Percentiles rank a stretch among this genome's conserved stretches.
Conservation (phyloP, 2,329 filamentous ascomycete genomes). For the Periconia sp. region DNA sequence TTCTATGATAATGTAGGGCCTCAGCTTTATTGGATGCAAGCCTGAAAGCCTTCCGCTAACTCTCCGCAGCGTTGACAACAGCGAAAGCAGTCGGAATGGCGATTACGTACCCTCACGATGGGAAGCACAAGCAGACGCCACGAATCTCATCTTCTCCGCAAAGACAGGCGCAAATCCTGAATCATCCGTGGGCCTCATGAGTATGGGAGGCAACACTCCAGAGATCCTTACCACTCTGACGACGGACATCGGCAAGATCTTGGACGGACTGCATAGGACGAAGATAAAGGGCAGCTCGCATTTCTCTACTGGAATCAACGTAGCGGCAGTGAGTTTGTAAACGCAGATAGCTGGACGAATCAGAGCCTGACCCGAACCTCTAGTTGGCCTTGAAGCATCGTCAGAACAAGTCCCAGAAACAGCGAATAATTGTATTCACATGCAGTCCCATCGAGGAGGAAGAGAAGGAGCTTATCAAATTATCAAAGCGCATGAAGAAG, state of each 20-base stretch:
- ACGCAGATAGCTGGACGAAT: no score
- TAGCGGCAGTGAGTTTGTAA: slow-evolving; percentile 77
- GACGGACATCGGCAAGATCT: slow-evolving; percentile 92
- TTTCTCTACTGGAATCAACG: slow-evolving; percentile 91
- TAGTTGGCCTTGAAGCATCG: slow-evolving; percentile 96
- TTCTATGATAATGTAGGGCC: slow-evolving; percentile 84
- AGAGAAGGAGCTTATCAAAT: slow-evolving; percentile 83
- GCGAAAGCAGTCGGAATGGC: slow-evolving; percentile 96
- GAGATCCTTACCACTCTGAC: slow-evolving; percentile 97
- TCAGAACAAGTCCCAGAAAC: slow-evolving; percentile 95
- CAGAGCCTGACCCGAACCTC: no score
- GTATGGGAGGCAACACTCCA: slow-evolving; percentile 96
- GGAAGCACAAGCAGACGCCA: slow-evolving; percentile 94
- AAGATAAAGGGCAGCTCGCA: slow-evolving; percentile 92
- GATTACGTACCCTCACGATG: slow-evolving; percentile 91
- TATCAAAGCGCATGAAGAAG: slow-evolving; percentile 99
- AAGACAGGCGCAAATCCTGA: slow-evolving; percentile 96
- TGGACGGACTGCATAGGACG: slow-evolving; percentile 78
- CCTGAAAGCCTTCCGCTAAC: slow-evolving; percentile 24
- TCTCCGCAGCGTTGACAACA: slow-evolving; percentile 82
- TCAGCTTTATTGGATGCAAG: slow-evolving; percentile 24
- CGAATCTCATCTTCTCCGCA: slow-evolving; percentile 92
- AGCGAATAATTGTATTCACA: slow-evolving; percentile 95
- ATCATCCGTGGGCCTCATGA: slow-evolving; percentile 97
- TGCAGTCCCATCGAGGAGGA: slow-evolving; percentile 92